These are phyloP conservation scores for Zhuliangozyma parablackwelliae DNA, from an alignment of 1,139 yeast species.

Conservation along the genomic window DNA sequence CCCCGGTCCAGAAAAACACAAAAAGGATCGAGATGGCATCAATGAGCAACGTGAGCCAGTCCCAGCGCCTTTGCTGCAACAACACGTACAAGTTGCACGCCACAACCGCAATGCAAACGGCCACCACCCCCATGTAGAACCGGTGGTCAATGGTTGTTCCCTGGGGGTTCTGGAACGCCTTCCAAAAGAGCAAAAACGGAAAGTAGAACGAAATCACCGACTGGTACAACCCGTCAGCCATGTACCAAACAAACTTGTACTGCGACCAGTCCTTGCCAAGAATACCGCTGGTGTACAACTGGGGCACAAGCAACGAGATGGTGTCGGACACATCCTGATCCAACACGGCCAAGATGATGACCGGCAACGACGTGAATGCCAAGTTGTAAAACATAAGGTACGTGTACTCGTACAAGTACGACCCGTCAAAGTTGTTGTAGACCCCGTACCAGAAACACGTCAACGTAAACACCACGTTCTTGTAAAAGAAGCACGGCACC, in stretches of 20 bases:
- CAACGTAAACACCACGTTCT: slow-evolving; percentile 56
- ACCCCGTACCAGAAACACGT: slow-evolving; percentile 63
- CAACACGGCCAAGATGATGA: slow-evolving; percentile 53
- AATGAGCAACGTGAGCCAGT: slow-evolving; percentile 50
- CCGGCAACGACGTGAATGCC: slow-evolving; percentile 62
- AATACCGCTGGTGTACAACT: slow-evolving; percentile 52
- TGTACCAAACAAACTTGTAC: slow-evolving; percentile 49
- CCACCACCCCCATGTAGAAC: slow-evolving; percentile 54
- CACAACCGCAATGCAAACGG: slow-evolving; percentile 45
- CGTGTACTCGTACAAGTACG: slow-evolving; percentile 59
- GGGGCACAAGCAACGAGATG: slow-evolving; percentile 55
- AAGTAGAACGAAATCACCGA: slow-evolving; percentile 53
- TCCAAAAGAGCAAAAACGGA: slow-evolving; percentile 47
- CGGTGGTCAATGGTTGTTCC: slow-evolving; percentile 55
- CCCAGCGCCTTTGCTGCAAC: slow-evolving; percentile 58
- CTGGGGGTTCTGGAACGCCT: slow-evolving; percentile 42
- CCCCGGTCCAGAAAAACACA: slow-evolving; percentile 61
- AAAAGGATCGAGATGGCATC: slow-evolving; percentile 46
- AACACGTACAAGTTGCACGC: slow-evolving; percentile 52
- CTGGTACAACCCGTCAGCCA: slow-evolving; percentile 58
- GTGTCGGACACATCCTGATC: slow-evolving; percentile 62
- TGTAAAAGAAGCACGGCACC: slow-evolving; percentile 63
- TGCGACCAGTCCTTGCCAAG: slow-evolving; percentile 52
- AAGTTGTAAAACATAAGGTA: slow-evolving; percentile 61
- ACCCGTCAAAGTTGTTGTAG: slow-evolving; percentile 55